Conservation (phyloP, 495 filamentous ascomycete genomes). For the Penicillium dipodomyicola region DNA sequence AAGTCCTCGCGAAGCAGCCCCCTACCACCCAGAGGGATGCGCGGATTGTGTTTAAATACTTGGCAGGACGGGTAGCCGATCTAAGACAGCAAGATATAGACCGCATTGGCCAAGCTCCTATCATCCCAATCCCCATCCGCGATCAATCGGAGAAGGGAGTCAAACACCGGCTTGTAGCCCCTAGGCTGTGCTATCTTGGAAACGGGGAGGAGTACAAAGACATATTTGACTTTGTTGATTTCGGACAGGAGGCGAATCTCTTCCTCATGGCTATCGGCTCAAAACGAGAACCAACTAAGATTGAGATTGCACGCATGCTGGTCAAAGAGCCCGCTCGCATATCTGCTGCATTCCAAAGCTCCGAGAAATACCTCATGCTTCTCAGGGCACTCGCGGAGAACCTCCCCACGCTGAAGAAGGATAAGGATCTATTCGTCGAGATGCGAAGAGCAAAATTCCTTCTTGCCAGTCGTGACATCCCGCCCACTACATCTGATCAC, state of each 20-base stretch:
- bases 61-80: constrained; percentile 71
- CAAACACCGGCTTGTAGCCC: constrained; percentile 52
- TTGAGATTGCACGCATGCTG: constrained; percentile 76
- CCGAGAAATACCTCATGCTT: constrained; percentile 81
- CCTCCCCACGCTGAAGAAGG: constrained; percentile 63
- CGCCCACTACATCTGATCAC: constrained; percentile 32
- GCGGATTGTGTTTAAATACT: constrained; percentile 71
- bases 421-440: constrained; percentile 70
- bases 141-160: constrained; percentile 34
- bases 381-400: constrained; percentile 74
- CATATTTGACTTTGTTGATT: constrained; percentile 96
- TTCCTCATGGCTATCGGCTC: constrained; percentile 86
- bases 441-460: constrained; percentile 77
- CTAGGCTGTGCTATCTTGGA: constrained; percentile 72
- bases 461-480: constrained; percentile 73
- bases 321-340: constrained; percentile 76
- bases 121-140: constrained; percentile 64
- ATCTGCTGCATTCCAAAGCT: constrained; percentile 70
- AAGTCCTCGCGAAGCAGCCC: constrained; percentile 64
- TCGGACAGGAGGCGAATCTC: constrained; percentile 78
- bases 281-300: constrained; percentile 81
- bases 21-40: constrained; percentile 64
- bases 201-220: constrained; percentile 74
- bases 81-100: constrained; percentile 59
- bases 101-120: constrained; percentile 57